Evolutionary conservation across 2,329 filamentous ascomycete genomes (phyloP), one percentile per base, ranked within the genome.

Genomic region (Elsinoe fawcettii): DNA sequence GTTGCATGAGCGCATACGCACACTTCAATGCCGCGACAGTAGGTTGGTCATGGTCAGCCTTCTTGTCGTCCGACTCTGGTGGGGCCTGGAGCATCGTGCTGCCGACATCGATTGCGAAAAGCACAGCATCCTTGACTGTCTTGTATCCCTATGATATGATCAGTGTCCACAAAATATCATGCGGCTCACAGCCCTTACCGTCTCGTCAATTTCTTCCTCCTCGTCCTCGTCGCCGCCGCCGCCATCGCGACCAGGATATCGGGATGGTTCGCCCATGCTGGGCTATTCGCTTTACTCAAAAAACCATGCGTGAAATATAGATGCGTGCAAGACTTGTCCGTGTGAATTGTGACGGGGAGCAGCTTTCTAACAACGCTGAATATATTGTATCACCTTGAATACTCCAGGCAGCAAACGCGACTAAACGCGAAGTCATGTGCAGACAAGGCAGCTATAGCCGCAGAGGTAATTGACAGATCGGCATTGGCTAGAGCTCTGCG

Each of bases 1-100:
- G 92, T 73, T 97, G 90, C 89, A 99, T 96, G 55, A 99, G 78
- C 67, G 90, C 84, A 67, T 95, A 95, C 58, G 92, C 93, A 66
- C 90, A 96, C 77, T 96, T 96, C 51, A 99, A 74, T 3, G 93
- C 91, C 14, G 92, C 91, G 55, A 86, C 80, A 0, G 90, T 79
- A 3, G 92, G 84, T 44, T 87, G 91, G 66, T 92, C 88, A 58
- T 78, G 83, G 62, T 88, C 86, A 43, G 84, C 82, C 70, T 90
- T 92, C 73, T 88, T 95, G 53, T 84, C 80, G 60, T 81, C 78
- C 5, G 79, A 79, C 2, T 78, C 74, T 2, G 83, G 80, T 20
- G 88, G 88, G 41, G 75, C 75, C 63, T 71, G 75, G 61, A 97
- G 76, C 92, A 97, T 99, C 0, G 90, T 90, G 36, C 83, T 74